phyloP scores from a whole-genome alignment of 192 early-diverging fungal genomes.

The Rhizophlyctis rosea region DNA sequence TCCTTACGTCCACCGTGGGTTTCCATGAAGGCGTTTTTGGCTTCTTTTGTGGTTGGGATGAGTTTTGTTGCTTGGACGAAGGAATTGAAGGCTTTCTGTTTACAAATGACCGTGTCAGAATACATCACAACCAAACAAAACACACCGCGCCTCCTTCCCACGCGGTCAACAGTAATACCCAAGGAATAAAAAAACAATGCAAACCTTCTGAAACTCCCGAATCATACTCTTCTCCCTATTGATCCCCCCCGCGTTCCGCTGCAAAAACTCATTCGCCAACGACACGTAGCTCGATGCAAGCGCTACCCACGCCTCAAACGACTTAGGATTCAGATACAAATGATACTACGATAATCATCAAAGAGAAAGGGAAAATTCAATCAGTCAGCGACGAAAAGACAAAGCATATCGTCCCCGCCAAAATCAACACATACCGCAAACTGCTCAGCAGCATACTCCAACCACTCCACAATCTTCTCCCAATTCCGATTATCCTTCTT shows the following conservation, averaged over 20 bases:
- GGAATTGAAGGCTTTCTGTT: conserved; percentile 64
- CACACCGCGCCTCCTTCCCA: no score
- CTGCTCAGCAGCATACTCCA: conserved; percentile 55
- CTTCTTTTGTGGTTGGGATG: conserved; percentile 6
- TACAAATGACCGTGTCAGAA: background rate
- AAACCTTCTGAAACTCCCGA: conserved; percentile 57
- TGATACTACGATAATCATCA: conserved; percentile 47
- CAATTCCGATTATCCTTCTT: no score
- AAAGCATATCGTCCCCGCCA: no score
- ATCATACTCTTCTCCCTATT: conserved; percentile 47
- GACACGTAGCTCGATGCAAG: conserved; percentile 55
- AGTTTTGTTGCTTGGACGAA: conserved; percentile 47
- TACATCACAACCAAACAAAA: no score
- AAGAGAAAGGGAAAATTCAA: no score
- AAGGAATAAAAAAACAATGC: no score
- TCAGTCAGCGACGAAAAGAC: no score
- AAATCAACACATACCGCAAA: conserved; percentile 39
- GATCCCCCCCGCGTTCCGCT: conserved; percentile 60
- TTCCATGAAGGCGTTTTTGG: conserved; percentile 13
- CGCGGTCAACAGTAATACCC: no score
- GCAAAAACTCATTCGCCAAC: conserved; percentile 63
- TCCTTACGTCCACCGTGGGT: conserved; percentile 7
- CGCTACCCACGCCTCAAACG: conserved; percentile 63
- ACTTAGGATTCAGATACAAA: conserved; percentile 52
- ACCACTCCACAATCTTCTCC: conserved; percentile 54